Conservation (phyloP, 495 filamentous ascomycete species). For the Lasiosphaeria hispida region DNA sequence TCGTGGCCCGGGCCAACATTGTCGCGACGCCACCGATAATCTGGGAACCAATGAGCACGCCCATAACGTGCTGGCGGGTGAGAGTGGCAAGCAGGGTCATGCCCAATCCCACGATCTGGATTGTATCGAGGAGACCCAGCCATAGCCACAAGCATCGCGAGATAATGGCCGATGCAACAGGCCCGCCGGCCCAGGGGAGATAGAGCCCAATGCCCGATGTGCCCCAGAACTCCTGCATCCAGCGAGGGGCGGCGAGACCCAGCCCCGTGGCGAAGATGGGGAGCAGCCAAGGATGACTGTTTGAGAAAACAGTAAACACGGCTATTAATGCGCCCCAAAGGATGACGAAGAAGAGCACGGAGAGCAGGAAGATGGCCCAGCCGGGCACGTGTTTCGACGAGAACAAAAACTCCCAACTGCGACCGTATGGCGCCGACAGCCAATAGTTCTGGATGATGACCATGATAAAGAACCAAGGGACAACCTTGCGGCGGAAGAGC, state of each 20-base stretch:
- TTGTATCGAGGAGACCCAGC: constrained; percentile 61
- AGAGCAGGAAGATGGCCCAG: constrained; percentile 53
- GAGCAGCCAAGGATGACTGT: constrained; percentile 65
- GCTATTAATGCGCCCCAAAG: constrained; percentile 53
- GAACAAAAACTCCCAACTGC: constrained; percentile 63
- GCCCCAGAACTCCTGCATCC: constrained; percentile 68
- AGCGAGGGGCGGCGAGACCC: constrained; percentile 60
- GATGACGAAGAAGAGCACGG: constrained; percentile 57
- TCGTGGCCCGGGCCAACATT: constrained; percentile 41
- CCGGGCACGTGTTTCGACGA: constrained; percentile 48
- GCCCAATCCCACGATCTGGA: constrained; percentile 61
- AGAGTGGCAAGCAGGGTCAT: constrained; percentile 64
- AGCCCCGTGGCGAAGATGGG: constrained; percentile 59
- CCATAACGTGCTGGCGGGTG: constrained; percentile 58
- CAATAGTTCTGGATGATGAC: constrained; percentile 68
- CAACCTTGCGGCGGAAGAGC: constrained; percentile 56
- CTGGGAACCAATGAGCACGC: constrained; percentile 55
- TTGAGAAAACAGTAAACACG: constrained; percentile 49
- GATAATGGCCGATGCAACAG: constrained; percentile 49
- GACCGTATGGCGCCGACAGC: constrained; percentile 59
- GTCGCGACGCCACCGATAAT: constrained; percentile 45
- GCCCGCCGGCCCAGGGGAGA: constrained; percentile 58
- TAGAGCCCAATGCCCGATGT: constrained; percentile 56
- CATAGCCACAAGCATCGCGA: constrained; percentile 62
- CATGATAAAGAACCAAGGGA: constrained; percentile 62